Base-by-base conservation (phyloP, 176 grass and related monocot genomes). In the Thalia dealbata region DNA sequence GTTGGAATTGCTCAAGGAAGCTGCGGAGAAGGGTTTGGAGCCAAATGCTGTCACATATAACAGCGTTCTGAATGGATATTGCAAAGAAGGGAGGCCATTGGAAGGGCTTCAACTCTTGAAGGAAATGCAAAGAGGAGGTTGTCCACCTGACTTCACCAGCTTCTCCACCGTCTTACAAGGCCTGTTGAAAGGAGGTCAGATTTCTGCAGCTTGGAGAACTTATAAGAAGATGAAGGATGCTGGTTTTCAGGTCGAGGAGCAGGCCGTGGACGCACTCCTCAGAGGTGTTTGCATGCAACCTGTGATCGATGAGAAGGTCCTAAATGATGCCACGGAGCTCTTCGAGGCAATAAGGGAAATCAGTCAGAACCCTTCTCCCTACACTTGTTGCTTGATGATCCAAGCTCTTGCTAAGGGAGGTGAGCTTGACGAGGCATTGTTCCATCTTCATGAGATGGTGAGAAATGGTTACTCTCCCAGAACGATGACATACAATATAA, bases 321-420 rank as follows among this genome's bases (percentile, higher is more conserved):
- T 97, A 38, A 70, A 74, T 50, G 85, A 88, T 67, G 93, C 81
- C 0, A 81, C 48, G 73, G 84, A 88, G 67, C 76, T 97, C 61
- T 86, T 92, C 52, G 51, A 75, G 45, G 82, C 60, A 61, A 52
- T 86, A 21, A 79, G 51, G 75, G 81, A 80, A 22, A 61, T 81
- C 38, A 72, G 69, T 54, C 80, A 80, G 71, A 78, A 82, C 77
- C 93, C 85, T 69, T 82, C 84, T 19, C 82, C 84, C 8, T 97
- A 92, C 78, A 88, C 89, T 10, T 91, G 90, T 78, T 90, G 83
- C 73, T 86, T 97, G 80, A 88, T 92, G 85, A 75, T 91, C 73
- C 89, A 97, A 84, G 93, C 93, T 59, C 87, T 97, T 73, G 85
- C 87, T 35, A 82, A 68, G 71, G 89, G 89, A 15, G 87, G 89